phyloP scores from a whole-genome alignment of 2,329 filamentous ascomycete species.

The Ophiostoma ulmi region DNA sequence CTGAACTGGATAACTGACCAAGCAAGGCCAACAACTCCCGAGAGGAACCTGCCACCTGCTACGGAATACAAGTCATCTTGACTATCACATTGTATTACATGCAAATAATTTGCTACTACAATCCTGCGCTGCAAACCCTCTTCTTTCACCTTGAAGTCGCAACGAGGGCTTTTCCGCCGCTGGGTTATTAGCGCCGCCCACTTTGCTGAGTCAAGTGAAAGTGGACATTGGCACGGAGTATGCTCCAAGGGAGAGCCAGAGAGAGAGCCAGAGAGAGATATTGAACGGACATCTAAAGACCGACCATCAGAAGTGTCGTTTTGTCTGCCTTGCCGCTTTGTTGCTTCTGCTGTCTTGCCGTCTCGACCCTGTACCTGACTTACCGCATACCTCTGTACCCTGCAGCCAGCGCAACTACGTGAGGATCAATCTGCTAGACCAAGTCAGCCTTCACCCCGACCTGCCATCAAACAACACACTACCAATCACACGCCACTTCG shows the following conservation, averaged over 20 bases:
- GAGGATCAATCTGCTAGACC: background rate
- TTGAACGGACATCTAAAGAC: background rate
- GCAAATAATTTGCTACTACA: background rate
- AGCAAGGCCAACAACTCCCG: background rate
- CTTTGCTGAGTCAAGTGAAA: slow-evolving; percentile 21
- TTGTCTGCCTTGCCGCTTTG: slow-evolving; percentile 3
- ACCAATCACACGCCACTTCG: too few relatives aligned
- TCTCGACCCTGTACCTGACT: background rate
- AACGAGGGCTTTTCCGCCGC: background rate
- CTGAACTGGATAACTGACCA: background rate
- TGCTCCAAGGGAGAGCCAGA: background rate
- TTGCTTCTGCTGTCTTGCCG: background rate
- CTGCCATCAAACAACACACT: too few relatives aligned
- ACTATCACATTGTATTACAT: background rate
- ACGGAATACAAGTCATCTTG: background rate
- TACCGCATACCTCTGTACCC: background rate
- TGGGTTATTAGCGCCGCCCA: slow-evolving; percentile 19
- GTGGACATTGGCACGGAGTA: slow-evolving; percentile 1
- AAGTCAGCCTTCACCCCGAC: too few relatives aligned
- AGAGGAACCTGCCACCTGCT: background rate
- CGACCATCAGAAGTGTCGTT: background rate
- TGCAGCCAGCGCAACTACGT: background rate
- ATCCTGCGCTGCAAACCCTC: background rate
- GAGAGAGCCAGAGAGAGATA: background rate
- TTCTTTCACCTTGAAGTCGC: background rate